Percentiles rank a stretch among this genome's conserved stretches.
Conservation (phyloP, 495 filamentous ascomycete genomes). For the Xylaria curta region DNA sequence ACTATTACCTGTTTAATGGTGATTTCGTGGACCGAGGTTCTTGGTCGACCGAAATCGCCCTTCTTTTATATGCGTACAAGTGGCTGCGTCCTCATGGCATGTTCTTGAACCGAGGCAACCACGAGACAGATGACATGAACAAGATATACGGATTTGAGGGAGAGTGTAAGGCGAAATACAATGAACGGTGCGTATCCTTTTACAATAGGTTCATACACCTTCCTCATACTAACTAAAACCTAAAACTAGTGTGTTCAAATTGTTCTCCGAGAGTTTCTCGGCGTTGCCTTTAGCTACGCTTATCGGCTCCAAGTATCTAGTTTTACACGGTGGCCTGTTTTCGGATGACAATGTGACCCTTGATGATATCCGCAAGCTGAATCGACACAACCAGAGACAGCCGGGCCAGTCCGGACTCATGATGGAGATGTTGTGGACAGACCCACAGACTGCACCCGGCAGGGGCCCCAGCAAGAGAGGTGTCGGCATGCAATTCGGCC, state of each 20-base stretch:
- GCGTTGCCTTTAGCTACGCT: conserved; percentile 91
- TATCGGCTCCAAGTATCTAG: conserved; percentile 89
- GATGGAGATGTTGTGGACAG: conserved; percentile 99
- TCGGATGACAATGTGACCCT: conserved; percentile 93
- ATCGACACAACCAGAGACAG: conserved; percentile 90
- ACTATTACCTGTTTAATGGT: conserved; percentile 97
- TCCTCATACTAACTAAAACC: conserved; percentile 31
- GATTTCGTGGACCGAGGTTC: conserved; percentile 98
- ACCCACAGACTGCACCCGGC: conserved; percentile 85
- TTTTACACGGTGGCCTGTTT: conserved; percentile 95
- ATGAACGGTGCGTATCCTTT: conserved; percentile 65
- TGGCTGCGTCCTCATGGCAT: conserved; percentile 86
- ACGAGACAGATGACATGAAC: conserved; percentile 99
- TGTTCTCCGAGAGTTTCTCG: conserved; percentile 98
- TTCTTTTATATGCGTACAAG: conserved; percentile 95
- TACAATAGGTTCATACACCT: not conserved
- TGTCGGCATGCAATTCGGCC: conserved; percentile 95
- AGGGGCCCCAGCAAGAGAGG: conserved; percentile 95
- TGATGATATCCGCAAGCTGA: conserved; percentile 90
- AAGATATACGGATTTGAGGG: conserved; percentile 98
- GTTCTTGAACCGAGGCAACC: conserved; percentile 98
- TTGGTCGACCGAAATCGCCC: conserved; percentile 95
- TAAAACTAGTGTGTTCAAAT: conserved; percentile 73
- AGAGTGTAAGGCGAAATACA: conserved; percentile 98
- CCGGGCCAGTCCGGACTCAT: conserved; percentile 96